These are phyloP conservation scores for Pseudocercospora crystallina DNA, from an alignment of 2,329 filamentous ascomycete genomes.

Conservation along the genomic window DNA sequence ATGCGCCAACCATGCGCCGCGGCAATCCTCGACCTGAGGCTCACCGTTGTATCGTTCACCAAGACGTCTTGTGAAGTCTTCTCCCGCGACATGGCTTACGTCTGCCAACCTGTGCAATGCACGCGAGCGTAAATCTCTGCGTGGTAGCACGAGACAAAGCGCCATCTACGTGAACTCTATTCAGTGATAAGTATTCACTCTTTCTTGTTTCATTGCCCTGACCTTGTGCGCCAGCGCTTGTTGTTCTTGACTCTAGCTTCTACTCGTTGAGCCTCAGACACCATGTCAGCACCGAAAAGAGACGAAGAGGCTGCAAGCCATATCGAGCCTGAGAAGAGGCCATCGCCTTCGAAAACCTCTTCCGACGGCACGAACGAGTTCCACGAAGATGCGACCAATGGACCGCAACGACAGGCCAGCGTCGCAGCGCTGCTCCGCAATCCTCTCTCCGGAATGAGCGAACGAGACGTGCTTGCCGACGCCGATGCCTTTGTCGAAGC, in stretches of 20 bases:
- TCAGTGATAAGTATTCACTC: slow-evolving; percentile 7
- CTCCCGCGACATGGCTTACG: slow-evolving; percentile 17
- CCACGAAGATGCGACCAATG: slow-evolving; percentile 13
- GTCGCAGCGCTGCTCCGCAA: slow-evolving; percentile 28
- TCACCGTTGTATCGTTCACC: background rate
- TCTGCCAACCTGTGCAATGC: slow-evolving; percentile 15
- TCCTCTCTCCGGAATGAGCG: slow-evolving; percentile 31
- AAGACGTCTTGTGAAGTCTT: slow-evolving; percentile 16
- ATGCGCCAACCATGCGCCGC: background rate
- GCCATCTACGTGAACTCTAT: slow-evolving; percentile 6
- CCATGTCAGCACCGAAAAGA: slow-evolving; percentile 12
- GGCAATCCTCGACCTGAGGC: background rate
- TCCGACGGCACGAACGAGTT: slow-evolving; percentile 13
- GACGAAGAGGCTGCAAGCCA: slow-evolving; percentile 14
- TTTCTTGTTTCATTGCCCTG: background rate
- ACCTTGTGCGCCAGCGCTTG: no score
- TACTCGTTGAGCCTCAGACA: background rate
- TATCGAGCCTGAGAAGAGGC: slow-evolving; percentile 19
- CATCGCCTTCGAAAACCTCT: slow-evolving; percentile 15
- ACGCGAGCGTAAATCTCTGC: slow-evolving; percentile 6
- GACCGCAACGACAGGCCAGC: slow-evolving; percentile 17
- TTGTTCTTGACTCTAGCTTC: background rate
- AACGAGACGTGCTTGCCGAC: slow-evolving; percentile 28
- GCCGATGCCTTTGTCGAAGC: slow-evolving; percentile 26
- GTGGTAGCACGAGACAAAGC: slow-evolving; percentile 7